Evolutionary conservation across 225 moss, liverwort and hornwort species (phyloP), one percentile per base, ranked within the genome.

Genomic region (Pleurozium schreberi): DNA sequence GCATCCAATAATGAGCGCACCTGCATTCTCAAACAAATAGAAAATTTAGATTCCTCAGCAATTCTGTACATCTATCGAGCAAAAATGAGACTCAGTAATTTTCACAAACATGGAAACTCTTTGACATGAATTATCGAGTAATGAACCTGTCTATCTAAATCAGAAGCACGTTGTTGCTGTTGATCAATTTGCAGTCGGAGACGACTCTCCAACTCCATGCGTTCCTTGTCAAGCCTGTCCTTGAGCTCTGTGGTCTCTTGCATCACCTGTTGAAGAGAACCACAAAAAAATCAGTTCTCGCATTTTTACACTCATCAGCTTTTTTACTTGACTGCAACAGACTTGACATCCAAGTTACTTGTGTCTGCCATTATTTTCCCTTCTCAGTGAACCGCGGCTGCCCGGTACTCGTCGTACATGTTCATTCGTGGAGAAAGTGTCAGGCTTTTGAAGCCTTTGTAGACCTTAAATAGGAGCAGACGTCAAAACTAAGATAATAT

Each of bases 221-320:
- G 93, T 89, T 99, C 99, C 90, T 88, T 97, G 88, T 96, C 96
- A 89, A 95, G 86, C 86, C 93, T 93, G 53, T 94, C 95, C 90
- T 96, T 99, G 87, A 99, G 92, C 80, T 97, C 97, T 43, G 94
- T 81, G 52, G 95, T 96, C 90, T 96, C 99, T 89, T 93, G 95
- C 95, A 96, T 96, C 50, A 90, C 94, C 99, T 99, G 90, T 61
- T 82, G 25, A 57, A 63, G 52, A 81, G 57, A 81, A 89, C 47
- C 81, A 85, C 81, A 88, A 47, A 90, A n/a, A 60, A 50, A 87
- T 84, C 60, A 91, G 62, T 55, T 83, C 63, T 55, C 62, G 43
- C 12, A 43, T 67, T 50, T 49, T 28, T 50, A 57, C 34, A 28
- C 14, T 81, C 67, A 63, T 34, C 89, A 82, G 12, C 59, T 85